These are phyloP conservation scores for Paxillus involutus DNA, from an alignment of 768 basidiomycete genomes.

Conservation along the genomic window DNA sequence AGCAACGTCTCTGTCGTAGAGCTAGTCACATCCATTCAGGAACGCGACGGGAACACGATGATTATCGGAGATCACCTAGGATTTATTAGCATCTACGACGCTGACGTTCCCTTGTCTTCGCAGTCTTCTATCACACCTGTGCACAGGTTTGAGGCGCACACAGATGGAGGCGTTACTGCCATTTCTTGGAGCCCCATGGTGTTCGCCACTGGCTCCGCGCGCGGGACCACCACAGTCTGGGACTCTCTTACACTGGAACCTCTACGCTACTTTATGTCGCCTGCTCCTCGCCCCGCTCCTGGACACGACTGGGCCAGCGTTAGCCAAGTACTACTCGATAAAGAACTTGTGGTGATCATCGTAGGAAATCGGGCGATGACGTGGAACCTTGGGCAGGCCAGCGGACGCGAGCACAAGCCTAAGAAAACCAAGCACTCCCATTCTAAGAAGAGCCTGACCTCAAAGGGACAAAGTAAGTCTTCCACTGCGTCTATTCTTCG, in stretches of 20 bases:
- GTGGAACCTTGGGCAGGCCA: conserved; percentile 60
- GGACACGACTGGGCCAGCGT: conserved; percentile 45
- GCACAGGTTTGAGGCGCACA: conserved; percentile 60
- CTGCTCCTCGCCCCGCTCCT: conserved; percentile 35
- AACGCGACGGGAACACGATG: conserved; percentile 50
- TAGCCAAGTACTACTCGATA: conserved; percentile 54
- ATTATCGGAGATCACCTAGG: conserved; percentile 68
- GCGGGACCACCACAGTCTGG: conserved; percentile 60
- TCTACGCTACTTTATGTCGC: conserved; percentile 54
- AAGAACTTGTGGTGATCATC: conserved; percentile 54
- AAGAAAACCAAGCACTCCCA: conserved; percentile 35
- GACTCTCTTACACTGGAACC: conserved; percentile 63
- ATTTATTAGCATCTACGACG: conserved; percentile 61
- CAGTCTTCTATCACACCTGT: conserved; percentile 30
- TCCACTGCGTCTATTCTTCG: neutral
- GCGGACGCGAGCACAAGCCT: conserved; percentile 23
- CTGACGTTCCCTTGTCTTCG: conserved; percentile 25
- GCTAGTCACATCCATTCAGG: conserved; percentile 42
- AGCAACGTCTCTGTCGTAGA: conserved; percentile 50
- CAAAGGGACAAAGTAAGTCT: conserved; percentile 49
- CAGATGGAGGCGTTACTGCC: conserved; percentile 62
- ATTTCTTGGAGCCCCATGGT: conserved; percentile 60
- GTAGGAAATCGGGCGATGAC: conserved; percentile 64
- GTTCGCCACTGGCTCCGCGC: conserved; percentile 64
- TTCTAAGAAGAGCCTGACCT: conserved; percentile 25